These are phyloP conservation scores for Irpex rosettiformis DNA, from an alignment of 1,284 basidiomycete species.

Conservation along the genomic window DNA sequence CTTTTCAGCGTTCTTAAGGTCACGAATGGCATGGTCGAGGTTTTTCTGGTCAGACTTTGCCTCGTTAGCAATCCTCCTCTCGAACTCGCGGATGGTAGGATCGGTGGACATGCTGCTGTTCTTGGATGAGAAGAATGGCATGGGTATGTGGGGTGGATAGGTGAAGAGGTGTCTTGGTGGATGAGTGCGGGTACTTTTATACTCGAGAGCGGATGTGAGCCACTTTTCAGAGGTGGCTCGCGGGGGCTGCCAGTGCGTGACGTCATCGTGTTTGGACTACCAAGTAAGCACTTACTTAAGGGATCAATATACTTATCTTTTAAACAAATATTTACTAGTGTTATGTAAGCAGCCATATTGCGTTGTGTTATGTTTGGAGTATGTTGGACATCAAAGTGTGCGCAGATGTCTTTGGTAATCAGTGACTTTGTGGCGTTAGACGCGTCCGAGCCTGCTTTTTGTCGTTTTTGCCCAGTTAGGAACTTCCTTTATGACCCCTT, in stretches of 20 bases:
- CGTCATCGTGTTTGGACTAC: not conserved
- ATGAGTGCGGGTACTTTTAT: not conserved
- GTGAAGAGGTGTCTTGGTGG: not conserved
- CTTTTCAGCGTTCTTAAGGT: constrained; percentile 45
- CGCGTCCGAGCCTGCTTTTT: not conserved
- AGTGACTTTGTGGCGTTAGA: not conserved
- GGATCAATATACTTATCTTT: too few species aligned
- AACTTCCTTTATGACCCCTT: constrained; percentile 2
- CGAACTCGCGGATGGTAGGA: constrained; percentile 38
- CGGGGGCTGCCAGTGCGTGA: not conserved
- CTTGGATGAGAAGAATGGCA: constrained; percentile 23
- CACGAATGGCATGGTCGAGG: constrained; percentile 42
- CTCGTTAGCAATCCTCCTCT: constrained; percentile 44
- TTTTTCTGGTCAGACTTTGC: constrained; percentile 43
- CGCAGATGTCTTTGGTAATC: not conserved
- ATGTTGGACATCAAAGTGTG: too few species aligned
- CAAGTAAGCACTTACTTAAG: too few species aligned
- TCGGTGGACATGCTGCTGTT: constrained; percentile 19
- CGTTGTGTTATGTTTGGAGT: too few species aligned
- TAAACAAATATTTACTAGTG: too few species aligned
- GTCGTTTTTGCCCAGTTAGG: not conserved
- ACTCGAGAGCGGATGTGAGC: constrained; percentile 5
- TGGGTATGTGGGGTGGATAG: constrained; percentile 8
- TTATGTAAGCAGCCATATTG: too few species aligned
- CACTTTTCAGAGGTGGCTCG: not conserved